These are phyloP conservation scores for Pichia ethanolica DNA, from an alignment of 805 yeast species.

Conservation along the genomic window DNA sequence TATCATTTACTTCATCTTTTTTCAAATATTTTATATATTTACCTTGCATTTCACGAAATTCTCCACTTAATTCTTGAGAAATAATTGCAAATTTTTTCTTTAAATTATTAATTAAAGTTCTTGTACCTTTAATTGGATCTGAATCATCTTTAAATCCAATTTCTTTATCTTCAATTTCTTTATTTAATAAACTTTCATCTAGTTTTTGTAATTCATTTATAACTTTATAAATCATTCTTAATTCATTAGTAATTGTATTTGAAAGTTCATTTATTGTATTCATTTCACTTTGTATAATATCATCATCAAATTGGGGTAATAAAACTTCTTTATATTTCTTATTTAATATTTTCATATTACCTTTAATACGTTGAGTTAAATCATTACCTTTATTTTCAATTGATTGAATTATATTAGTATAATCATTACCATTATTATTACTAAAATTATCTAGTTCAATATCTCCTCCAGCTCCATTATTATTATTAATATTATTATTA, in stretches of 20 bases:
- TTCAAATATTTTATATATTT: constrained; percentile 77
- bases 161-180: background rate
- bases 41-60: constrained; percentile 81
- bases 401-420: constrained; percentile 8
- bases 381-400: constrained; percentile 11
- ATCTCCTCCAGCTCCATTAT: constrained; percentile 2
- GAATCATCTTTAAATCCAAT: constrained; percentile 1
- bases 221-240: constrained; percentile 71
- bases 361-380: constrained; percentile 34
- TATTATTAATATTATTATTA: background rate
- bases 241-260: constrained; percentile 61
- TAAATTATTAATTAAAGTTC: constrained; percentile 64
- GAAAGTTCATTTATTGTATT: constrained; percentile 62
- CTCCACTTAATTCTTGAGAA: constrained; percentile 71
- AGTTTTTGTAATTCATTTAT: constrained; percentile 55
- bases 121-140: constrained; percentile 2
- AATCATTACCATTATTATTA: background rate
- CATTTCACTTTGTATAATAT: constrained; percentile 58
- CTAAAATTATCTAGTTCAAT: constrained; percentile 6
- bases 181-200: constrained; percentile 2
- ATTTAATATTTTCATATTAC: constrained; percentile 52
- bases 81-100: constrained; percentile 78
- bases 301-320: constrained; percentile 83
- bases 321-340: constrained; percentile 72
- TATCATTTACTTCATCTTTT: constrained; percentile 50